Base-by-base conservation (phyloP, 1,284 basidiomycete species). In the Filobasidium uniguttulatum region DNA sequence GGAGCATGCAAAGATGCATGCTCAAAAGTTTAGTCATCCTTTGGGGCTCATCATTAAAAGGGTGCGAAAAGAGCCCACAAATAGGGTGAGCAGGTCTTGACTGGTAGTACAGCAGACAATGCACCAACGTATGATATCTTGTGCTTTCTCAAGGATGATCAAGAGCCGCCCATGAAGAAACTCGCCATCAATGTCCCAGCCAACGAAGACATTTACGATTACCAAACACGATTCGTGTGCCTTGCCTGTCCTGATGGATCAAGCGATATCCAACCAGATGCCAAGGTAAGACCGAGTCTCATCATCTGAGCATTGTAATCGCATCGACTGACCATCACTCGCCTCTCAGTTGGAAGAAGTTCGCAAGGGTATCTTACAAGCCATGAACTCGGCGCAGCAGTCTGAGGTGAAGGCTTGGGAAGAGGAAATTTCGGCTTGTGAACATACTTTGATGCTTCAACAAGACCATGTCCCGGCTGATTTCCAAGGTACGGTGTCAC, bases 391-490 rank as follows among this genome's bases (percentile, higher is more conserved):
- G 0, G 83, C 87, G 0, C 84, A 89, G 48, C 84, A 90, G 62
- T 86, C 82, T 1, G 90, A 97, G 63, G 86, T 99, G 51, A 85
- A 96, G 68, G 86, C 91, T 1, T 99, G 94, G 93, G 88, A 94
- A 63, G 90, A 97, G 67, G 93, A 97, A 63, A 83, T 96, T 28
- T 62, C 75, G 0, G 69, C 85, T 3, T 98, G 93, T 72, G 81
- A 87, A 62, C 93, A 98, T 62, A 85, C 88, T 0, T 71, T 84
- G 8, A 79, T 78, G 12, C 74, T 98, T 0, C 72, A 84, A 46
- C 91, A 90, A 63, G 66, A 74, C 3, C 72, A 63, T 2, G 55
- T 63, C 17, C 63, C 66, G 28, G 48, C 50, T 0, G 57, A 59
- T 1, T 64, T 63, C 1, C 44, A 64, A 22, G 57, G 66, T 64